A percentile compares a stretch with the other conserved stretches of the same genome.
Evolutionary conservation across 2,329 filamentous ascomycete genomes (phyloP).

Genomic region (Pyricularia grisea): DNA sequence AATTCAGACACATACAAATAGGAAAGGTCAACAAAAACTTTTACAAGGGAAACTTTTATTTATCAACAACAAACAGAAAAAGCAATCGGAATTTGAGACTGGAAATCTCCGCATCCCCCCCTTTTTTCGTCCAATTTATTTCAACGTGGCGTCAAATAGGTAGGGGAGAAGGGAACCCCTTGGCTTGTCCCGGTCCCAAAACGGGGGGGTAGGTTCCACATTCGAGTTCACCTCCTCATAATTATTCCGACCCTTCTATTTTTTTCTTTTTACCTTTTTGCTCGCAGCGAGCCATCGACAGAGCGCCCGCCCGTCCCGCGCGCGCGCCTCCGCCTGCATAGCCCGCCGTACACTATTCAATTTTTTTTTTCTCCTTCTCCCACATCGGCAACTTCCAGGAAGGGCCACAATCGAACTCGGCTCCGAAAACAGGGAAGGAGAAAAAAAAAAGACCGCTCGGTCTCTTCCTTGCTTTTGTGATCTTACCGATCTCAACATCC

Average conservation of each 20-base stretch:
- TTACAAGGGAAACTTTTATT: background rate
- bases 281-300: background rate
- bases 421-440: background rate
- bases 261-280: background rate
- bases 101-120: background rate
- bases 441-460: background rate
- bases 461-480: background rate
- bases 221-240: background rate
- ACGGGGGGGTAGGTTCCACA: background rate
- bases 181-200: background rate
- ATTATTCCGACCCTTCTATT: constrained; percentile 1
- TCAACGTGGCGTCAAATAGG: background rate
- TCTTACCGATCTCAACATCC: background rate
- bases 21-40: background rate
- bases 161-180: background rate
- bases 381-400: background rate
- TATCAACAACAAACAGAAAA: background rate
- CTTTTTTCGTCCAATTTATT: background rate
- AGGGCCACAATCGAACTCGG: background rate
- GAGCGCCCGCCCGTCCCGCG: background rate
- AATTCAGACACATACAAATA: background rate
- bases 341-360: background rate
- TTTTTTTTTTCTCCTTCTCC: background rate
- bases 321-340: background rate
- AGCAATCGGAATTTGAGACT: background rate